phyloP scores from a whole-genome alignment of 495 filamentous ascomycete genomes.

The Penicillium longicatenatum region DNA sequence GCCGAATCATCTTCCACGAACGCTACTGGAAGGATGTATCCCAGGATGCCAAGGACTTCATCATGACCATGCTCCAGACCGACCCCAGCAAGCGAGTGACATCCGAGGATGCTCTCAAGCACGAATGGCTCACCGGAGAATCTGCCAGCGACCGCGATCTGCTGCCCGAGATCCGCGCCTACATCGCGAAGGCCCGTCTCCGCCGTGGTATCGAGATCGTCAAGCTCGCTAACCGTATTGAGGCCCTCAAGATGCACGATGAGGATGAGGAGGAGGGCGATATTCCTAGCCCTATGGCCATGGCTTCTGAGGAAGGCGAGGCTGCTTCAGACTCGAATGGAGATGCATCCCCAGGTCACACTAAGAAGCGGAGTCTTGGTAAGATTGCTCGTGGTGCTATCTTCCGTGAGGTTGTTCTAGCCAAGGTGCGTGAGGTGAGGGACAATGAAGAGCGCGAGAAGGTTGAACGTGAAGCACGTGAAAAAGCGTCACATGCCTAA shows the following conservation, averaged over 20 bases:
- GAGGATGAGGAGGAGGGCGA: slow-evolving; percentile 81
- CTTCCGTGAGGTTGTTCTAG: slow-evolving; percentile 95
- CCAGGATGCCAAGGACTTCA: slow-evolving; percentile 94
- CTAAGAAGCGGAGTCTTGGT: slow-evolving; percentile 67
- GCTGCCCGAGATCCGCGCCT: slow-evolving; percentile 94
- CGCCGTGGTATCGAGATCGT: slow-evolving; percentile 94
- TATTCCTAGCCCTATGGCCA: slow-evolving; percentile 59
- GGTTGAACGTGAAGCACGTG: slow-evolving; percentile 56
- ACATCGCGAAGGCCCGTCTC: slow-evolving; percentile 87
- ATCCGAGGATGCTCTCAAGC: slow-evolving; percentile 79
- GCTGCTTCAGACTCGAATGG: slow-evolving; percentile 7
- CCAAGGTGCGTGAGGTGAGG: slow-evolving; percentile 94
- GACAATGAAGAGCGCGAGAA: slow-evolving; percentile 75
- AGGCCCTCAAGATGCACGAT: slow-evolving; percentile 93
- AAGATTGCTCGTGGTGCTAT: slow-evolving; percentile 82
- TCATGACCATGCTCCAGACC: slow-evolving; percentile 76
- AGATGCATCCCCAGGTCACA: slow-evolving; percentile 18
- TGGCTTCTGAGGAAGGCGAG: slow-evolving; percentile 32
- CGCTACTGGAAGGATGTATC: slow-evolving; percentile 99
- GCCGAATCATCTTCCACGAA: slow-evolving; percentile 94
- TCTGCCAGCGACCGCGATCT: slow-evolving; percentile 93
- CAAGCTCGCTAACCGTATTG: slow-evolving; percentile 96
- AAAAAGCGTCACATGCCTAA: slow-evolving; percentile 39
- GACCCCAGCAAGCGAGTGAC: slow-evolving; percentile 75
- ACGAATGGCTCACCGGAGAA: slow-evolving; percentile 89